Percentiles rank a stretch among this genome's conserved stretches.
Evolutionary conservation across 2,329 filamentous ascomycete species (phyloP).

Genomic region (Cercospora sp.): DNA sequence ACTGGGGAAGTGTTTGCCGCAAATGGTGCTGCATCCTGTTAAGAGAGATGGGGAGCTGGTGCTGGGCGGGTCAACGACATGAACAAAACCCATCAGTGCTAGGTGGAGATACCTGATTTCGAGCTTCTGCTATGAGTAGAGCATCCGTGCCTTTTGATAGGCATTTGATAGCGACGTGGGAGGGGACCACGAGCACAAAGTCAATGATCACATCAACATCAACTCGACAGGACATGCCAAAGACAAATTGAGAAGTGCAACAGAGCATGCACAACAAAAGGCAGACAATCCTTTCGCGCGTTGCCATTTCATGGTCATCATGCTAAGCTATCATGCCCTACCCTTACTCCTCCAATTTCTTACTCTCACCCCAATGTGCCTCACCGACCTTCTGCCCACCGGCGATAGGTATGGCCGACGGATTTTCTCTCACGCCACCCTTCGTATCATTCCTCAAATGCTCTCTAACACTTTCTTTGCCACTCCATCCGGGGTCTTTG

Average conservation of each 20-base stretch:
- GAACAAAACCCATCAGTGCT: no score
- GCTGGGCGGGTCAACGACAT: not conserved
- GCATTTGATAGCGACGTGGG: no score
- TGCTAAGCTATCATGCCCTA: not conserved
- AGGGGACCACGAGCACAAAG: no score
- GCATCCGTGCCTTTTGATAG: no score
- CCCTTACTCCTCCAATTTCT: constrained; percentile 14
- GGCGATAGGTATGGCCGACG: constrained; percentile 34
- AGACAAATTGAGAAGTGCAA: not conserved
- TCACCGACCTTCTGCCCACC: constrained; percentile 33
- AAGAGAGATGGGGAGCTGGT: constrained; percentile 7
- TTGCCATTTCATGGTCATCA: not conserved
- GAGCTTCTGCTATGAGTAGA: no score
- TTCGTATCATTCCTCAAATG: constrained; percentile 4
- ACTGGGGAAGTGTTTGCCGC: constrained; percentile 5
- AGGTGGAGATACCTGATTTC: no score
- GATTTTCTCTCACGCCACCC: constrained; percentile 25
- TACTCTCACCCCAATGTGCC: constrained; percentile 38
- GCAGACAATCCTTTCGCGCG: no score
- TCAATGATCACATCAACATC: not conserved
- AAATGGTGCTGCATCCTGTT: constrained; percentile 14
- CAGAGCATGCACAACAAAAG: no score
- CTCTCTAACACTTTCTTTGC: not conserved
- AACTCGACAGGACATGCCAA: not conserved
- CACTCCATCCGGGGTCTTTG: not conserved